Conservation (phyloP, 2,329 filamentous ascomycete species). For the Phialemoniopsis sp. region DNA sequence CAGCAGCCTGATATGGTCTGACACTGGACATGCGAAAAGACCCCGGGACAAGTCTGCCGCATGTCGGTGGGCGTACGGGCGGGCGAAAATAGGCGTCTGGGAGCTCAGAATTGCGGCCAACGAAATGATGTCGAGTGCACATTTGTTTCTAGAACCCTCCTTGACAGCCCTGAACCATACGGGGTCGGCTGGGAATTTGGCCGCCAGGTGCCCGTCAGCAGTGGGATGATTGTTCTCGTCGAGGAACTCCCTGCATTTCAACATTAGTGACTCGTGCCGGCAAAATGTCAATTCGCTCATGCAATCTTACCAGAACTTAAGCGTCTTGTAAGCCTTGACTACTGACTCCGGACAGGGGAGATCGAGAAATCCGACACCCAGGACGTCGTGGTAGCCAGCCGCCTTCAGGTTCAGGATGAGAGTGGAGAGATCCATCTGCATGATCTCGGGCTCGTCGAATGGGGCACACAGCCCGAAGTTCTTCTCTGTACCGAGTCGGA, state of each 20-base stretch:
- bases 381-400: constrained; percentile 88
- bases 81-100: constrained; percentile 89
- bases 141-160: constrained; percentile 95
- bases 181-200: constrained; percentile 93
- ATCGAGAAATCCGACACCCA: constrained; percentile 99
- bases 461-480: constrained; percentile 99
- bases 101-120: constrained; percentile 91
- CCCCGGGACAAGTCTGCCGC: constrained; percentile 97
- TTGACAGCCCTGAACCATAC: constrained; percentile 96
- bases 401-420: constrained; percentile 97
- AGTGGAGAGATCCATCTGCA: constrained; percentile 89
- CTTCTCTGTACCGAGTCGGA: constrained; percentile 89
- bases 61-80: constrained; percentile 79
- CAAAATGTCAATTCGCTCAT: background rate
- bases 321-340: constrained; percentile 95
- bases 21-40: constrained; percentile 86
- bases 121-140: constrained; percentile 96
- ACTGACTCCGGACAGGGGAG: constrained; percentile 96
- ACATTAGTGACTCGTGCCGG: too few species aligned
- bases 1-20: constrained; percentile 91
- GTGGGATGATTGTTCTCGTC: constrained; percentile 96
- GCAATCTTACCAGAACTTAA: constrained; percentile 95
- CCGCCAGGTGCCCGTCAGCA: constrained; percentile 77
- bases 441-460: constrained; percentile 93
- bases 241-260: too few species aligned